Conservation (phyloP, 2,329 filamentous ascomycete species). For the Colletotrichum spinosum region DNA sequence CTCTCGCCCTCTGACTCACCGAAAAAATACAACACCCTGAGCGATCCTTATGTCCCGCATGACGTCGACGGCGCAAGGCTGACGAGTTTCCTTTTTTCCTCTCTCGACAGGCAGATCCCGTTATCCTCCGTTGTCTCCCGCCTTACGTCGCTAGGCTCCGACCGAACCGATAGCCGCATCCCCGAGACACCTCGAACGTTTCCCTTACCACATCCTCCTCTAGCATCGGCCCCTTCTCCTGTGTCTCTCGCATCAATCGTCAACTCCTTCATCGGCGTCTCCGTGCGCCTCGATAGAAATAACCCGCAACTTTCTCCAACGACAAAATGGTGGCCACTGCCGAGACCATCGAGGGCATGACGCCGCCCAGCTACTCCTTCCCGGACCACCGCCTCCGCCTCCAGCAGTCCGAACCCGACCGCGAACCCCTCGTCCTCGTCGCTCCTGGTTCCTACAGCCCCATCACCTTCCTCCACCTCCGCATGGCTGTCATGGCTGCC, state of each 20-base stretch:
- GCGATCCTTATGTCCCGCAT: conserved; percentile 3
- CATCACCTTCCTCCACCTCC: conserved; percentile 80
- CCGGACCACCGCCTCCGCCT: conserved; percentile 69
- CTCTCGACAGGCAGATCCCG: conserved; percentile 30
- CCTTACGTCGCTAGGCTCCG: conserved; percentile 18
- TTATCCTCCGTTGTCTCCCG: conserved; percentile 29
- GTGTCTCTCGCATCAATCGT: no score
- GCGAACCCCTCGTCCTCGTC: conserved; percentile 74
- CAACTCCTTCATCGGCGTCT: conserved; percentile 1
- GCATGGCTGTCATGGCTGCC: conserved; percentile 89
- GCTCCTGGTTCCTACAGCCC: conserved; percentile 81
- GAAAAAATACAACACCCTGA: no score
- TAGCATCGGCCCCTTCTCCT: not conserved
- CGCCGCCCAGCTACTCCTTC: conserved; percentile 63
- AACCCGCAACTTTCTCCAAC: conserved; percentile 5
- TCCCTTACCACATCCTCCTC: not conserved
- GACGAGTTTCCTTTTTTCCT: conserved; percentile 16
- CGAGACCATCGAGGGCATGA: conserved; percentile 38
- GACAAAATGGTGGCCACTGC: conserved; percentile 32
- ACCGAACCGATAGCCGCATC: conserved; percentile 30
- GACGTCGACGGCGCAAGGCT: conserved; percentile 36
- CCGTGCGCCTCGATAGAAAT: conserved; percentile 5
- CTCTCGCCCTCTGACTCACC: not conserved
- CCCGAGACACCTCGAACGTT: conserved; percentile 3
- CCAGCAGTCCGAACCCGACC: conserved; percentile 64